These are phyloP conservation scores for Malus fusca DNA, from an alignment of 306 rosid species.

Conservation along the genomic window DNA sequence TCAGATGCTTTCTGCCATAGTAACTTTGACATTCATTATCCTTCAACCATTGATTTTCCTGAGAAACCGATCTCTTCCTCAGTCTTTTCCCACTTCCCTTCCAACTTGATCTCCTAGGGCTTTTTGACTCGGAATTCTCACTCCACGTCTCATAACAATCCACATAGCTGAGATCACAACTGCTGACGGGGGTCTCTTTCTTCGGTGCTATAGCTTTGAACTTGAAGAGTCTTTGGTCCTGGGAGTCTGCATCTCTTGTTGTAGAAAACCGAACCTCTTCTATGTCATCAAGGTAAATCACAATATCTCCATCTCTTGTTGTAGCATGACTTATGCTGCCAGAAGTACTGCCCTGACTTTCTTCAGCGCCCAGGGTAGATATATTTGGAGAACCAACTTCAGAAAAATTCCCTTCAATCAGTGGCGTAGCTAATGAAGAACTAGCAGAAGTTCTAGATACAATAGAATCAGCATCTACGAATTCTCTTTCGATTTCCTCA, in stretches of 20 bases:
- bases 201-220: slow-evolving; percentile 26
- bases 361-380: not conserved
- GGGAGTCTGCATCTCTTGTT: slow-evolving; percentile 23
- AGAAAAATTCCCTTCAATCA: slow-evolving; percentile 2
- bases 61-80: slow-evolving; percentile 34
- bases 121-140: slow-evolving; percentile 32
- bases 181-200: slow-evolving; percentile 6
- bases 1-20: slow-evolving; percentile 35
- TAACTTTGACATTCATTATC: slow-evolving; percentile 37
- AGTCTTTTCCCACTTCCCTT: slow-evolving; percentile 30
- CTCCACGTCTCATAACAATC: slow-evolving; percentile 18
- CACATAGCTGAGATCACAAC: slow-evolving; percentile 6
- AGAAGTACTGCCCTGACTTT: not conserved
- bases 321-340: not conserved
- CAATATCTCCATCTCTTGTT: slow-evolving; percentile 14
- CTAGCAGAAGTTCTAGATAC: slow-evolving; percentile 14
- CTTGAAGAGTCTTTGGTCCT: slow-evolving; percentile 49
- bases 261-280: slow-evolving; percentile 37
- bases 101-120: slow-evolving; percentile 22
- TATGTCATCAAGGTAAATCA: slow-evolving; percentile 44
- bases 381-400: slow-evolving; percentile 5
- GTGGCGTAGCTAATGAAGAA: slow-evolving; percentile 13
- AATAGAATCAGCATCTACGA: slow-evolving; percentile 13
- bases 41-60: slow-evolving; percentile 30
- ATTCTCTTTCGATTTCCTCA: slow-evolving; percentile 24